Base-by-base conservation (phyloP, 805 yeast species). In the Yueomyces sinensis region DNA sequence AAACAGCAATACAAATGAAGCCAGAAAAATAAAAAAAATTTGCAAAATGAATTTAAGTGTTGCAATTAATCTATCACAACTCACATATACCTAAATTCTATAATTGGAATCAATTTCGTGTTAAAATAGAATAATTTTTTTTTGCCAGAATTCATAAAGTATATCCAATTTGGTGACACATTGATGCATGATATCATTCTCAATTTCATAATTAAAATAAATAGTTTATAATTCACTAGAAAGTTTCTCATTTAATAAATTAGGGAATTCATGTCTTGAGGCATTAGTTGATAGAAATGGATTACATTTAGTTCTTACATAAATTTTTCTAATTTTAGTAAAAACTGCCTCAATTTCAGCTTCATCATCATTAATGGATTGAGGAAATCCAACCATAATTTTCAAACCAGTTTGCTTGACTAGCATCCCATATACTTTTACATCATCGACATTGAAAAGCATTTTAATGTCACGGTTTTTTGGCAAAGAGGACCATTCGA, bases 371-470 rank as follows among this genome's bases (percentile, higher is more conserved):
- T 33, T 35, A 11, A 34, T 33, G 11, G 35, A 28, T 14, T 29
- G 32, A 13, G 37, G 34, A 25, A 54, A 47, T 2, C 61, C 61
- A 14, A 52, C 37, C 2, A 56, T 37, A 20, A 53, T 46, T 32
- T 53, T 56, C 23, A 56, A 39, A 2, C 56, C 51, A 2, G 52
- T 52, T 16, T 50, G 50, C 22, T 44, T 46, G 13, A 54, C 36
- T 28, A 49, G 36, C 39, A 43, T 43, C 1, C 56, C 61, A 40
- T 43, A 56, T 1, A 54, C 59, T 5, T 45, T 35, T 2, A 46
- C 43, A 5, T 49, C 51, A 31, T 54, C 58, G n/a, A 53, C 28
- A 27, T 51, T 45, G 32, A 53, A 54, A 22, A 56, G 33, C 17
- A 36, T 33, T 20, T 47, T 48, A 7, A 51, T 39, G 2, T 39